These are phyloP conservation scores for Dactylonectria macrodidyma DNA, from an alignment of 2,329 filamentous ascomycete genomes.

Conservation along the genomic window DNA sequence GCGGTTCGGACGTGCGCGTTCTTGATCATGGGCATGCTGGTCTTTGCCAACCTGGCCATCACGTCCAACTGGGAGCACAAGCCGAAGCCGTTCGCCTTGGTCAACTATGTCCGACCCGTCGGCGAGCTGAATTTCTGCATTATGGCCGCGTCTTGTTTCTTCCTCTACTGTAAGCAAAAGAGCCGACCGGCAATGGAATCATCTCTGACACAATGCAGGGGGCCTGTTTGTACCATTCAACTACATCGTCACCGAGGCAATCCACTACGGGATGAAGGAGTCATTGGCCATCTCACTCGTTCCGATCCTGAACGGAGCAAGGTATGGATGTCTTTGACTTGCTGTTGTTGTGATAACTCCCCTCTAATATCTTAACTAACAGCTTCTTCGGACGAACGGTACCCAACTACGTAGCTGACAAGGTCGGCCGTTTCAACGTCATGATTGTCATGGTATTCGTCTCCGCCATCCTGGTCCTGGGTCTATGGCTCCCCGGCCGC, in stretches of 20 bases:
- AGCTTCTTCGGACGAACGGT: constrained; percentile 40
- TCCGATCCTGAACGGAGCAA: constrained; percentile 38
- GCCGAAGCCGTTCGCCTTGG: constrained; percentile 26
- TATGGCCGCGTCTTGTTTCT: constrained; percentile 32
- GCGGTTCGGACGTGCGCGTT: constrained; percentile 72
- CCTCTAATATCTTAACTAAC: constrained; percentile 5
- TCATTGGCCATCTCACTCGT: constrained; percentile 35
- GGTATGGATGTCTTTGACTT: constrained; percentile 22
- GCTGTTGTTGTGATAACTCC: constrained; percentile 7
- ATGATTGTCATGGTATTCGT: constrained; percentile 33
- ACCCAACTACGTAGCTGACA: constrained; percentile 40
- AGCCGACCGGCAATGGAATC: background rate
- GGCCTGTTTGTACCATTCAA: constrained; percentile 39
- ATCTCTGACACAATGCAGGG: constrained; percentile 28
- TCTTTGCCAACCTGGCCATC: constrained; percentile 39
- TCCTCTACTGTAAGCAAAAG: constrained; percentile 36
- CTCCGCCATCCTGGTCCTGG: constrained; percentile 25
- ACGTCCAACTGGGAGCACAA: constrained; percentile 35
- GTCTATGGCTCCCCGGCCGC: constrained; percentile 34
- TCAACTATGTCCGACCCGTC: constrained; percentile 28
- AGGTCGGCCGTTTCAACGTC: constrained; percentile 37
- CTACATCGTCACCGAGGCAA: constrained; percentile 39
- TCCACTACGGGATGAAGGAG: constrained; percentile 34
- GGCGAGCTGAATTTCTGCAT: constrained; percentile 36
- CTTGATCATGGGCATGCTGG: constrained; percentile 36